Evolutionary conservation across 2,329 filamentous ascomycete species (phyloP).

Genomic region (Diaporthe sp.): DNA sequence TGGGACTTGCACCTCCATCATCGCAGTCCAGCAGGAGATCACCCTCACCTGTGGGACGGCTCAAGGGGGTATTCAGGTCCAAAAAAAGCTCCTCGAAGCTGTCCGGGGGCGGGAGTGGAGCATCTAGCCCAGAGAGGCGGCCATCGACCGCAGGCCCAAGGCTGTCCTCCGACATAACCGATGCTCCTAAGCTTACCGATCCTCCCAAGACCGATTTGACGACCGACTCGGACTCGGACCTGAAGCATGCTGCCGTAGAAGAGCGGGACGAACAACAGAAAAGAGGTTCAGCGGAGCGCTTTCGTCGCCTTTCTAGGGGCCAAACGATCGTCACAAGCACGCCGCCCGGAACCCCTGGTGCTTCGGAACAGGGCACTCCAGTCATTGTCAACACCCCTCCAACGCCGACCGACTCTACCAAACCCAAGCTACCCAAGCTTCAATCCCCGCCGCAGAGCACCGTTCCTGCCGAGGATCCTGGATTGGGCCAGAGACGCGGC

Average conservation of each 20-base stretch:
- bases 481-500: slow-evolving; percentile 76
- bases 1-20: slow-evolving; percentile 56
- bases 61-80: slow-evolving; percentile 78
- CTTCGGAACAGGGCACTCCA: slow-evolving; percentile 59
- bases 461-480: slow-evolving; percentile 56
- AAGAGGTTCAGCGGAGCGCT: slow-evolving; percentile 42
- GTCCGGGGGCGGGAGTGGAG: slow-evolving; percentile 56
- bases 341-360: slow-evolving; percentile 64
- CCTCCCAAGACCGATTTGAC: slow-evolving; percentile 8
- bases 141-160: slow-evolving; percentile 37
- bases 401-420: slow-evolving; percentile 67
- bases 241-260: slow-evolving; percentile 40
- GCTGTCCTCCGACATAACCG: slow-evolving; percentile 30
- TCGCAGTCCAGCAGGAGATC: slow-evolving; percentile 66
- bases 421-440: slow-evolving; percentile 43
- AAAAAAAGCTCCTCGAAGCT: slow-evolving; percentile 58
- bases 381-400: slow-evolving; percentile 76
- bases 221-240: slow-evolving; percentile 20
- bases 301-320: slow-evolving; percentile 48
- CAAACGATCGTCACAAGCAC: slow-evolving; percentile 49
- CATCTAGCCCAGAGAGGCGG: slow-evolving; percentile 54
- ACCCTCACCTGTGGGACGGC: slow-evolving; percentile 77
- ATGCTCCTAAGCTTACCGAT: slow-evolving; percentile 36
- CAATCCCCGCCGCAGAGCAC: slow-evolving; percentile 44
- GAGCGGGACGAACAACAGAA: slow-evolving; percentile 40